Conservation (phyloP, 305 asterid species). For the Plantago lanceolata region DNA sequence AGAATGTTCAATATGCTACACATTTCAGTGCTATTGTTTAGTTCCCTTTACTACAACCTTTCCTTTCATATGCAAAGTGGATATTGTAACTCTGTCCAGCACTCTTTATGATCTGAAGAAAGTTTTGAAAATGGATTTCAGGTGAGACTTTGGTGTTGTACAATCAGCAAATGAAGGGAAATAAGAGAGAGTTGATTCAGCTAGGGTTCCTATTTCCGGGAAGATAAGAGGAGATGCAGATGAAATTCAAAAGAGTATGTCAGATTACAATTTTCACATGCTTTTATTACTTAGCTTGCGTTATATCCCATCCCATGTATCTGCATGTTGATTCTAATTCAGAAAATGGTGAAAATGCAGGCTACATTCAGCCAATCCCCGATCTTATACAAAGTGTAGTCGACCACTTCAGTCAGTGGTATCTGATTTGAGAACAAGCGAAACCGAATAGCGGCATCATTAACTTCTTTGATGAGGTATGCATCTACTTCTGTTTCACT, state of each 20-base stretch:
- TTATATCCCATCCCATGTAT: not conserved
- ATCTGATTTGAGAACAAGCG: slow-evolving; percentile 61
- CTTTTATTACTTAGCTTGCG: no score
- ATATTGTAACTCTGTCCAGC: slow-evolving; percentile 14
- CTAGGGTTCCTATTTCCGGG: slow-evolving; percentile 84
- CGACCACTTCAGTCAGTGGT: slow-evolving; percentile 80
- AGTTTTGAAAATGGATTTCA: slow-evolving; percentile 26
- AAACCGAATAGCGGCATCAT: slow-evolving; percentile 90
- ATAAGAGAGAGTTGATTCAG: slow-evolving; percentile 93
- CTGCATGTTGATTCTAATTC: no score
- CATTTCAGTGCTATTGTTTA: not conserved
- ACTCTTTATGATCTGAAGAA: slow-evolving; percentile 15
- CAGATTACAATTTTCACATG: no score
- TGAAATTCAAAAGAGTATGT: slow-evolving; percentile 56
- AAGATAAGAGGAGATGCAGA: slow-evolving; percentile 54
- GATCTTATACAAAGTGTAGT: slow-evolving; percentile 61
- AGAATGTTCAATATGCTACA: not conserved
- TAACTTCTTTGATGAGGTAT: slow-evolving; percentile 90
- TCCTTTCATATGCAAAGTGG: not conserved
- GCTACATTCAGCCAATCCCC: slow-evolving; percentile 77
- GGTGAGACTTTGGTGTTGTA: slow-evolving; percentile 87
- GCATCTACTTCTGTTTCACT: not conserved
- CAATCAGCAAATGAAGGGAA: slow-evolving; percentile 85
- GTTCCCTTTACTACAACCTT: slow-evolving; percentile 2
- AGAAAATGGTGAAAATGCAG: no score